phyloP scores from a whole-genome alignment of 164 flowering plant genomes.

The Chimonanthus salicifolius region DNA sequence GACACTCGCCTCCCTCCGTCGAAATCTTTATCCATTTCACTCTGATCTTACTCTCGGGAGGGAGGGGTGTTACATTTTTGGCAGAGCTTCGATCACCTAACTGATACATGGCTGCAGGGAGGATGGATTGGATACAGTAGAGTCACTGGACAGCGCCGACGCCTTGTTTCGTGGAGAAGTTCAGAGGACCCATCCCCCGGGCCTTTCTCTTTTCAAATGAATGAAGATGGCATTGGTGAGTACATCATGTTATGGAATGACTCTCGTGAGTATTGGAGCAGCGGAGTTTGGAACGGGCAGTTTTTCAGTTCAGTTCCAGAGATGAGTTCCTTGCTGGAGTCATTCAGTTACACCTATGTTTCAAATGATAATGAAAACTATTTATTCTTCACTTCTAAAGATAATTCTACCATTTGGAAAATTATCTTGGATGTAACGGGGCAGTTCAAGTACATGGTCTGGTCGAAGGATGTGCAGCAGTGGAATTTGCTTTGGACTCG shows the following conservation, averaged over 20 bases:
- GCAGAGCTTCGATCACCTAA: conserved; percentile 64
- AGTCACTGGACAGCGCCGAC: conserved; percentile 18
- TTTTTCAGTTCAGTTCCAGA: no score
- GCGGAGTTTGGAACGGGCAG: no score
- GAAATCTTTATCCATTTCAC: no score
- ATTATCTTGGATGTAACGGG: conserved; percentile 23
- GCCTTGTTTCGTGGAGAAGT: conserved; percentile 56
- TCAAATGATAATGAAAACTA: conserved; percentile 22
- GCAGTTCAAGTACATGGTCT: conserved; percentile 8
- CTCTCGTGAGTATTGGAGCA: no score
- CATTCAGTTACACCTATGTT: conserved; percentile 14
- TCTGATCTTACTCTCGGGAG: no score
- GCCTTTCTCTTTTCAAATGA: conserved; percentile 39
- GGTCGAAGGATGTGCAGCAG: conserved; percentile 6
- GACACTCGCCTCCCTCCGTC: no score
- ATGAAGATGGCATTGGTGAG: conserved; percentile 24
- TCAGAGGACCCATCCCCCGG: conserved; percentile 59
- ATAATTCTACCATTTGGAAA: conserved; percentile 23
- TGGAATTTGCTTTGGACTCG: conserved; percentile 9
- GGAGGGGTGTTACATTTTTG: no score
- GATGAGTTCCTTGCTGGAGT: no score
- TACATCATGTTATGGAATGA: conserved; percentile 9
- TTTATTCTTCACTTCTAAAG: conserved; percentile 22
- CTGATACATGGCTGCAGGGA: conserved; percentile 64
- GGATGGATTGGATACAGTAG: conserved; percentile 30